Conservation (phyloP, 768 basidiomycete genomes). For the Filobasidium floriforme region DNA sequence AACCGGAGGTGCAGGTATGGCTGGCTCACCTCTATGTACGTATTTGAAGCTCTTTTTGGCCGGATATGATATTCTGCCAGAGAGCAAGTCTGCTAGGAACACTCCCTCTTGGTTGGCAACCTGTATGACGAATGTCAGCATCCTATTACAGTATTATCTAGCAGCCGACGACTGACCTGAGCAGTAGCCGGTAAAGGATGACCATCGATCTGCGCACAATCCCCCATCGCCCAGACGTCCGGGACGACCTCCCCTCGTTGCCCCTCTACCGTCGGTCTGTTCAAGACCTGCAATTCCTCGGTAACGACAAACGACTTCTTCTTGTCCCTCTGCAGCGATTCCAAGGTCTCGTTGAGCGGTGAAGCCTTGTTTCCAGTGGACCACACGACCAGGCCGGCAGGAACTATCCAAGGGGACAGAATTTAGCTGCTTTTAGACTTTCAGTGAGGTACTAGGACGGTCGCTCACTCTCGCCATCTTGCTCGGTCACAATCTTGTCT, state of each 20-base stretch:
- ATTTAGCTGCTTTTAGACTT: background rate
- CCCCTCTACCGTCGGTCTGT: slow-evolving; percentile 47
- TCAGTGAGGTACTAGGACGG: background rate
- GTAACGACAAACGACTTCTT: slow-evolving; percentile 51
- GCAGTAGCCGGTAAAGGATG: slow-evolving; percentile 67
- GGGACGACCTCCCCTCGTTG: slow-evolving; percentile 47
- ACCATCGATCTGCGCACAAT: slow-evolving; percentile 58
- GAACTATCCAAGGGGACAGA: slow-evolving; percentile 49
- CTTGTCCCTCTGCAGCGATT: slow-evolving; percentile 57
- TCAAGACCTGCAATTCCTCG: slow-evolving; percentile 58
- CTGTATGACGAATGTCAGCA: background rate
- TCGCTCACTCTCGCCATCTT: slow-evolving; percentile 57
- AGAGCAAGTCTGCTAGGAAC: slow-evolving; percentile 28
- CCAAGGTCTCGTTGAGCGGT: slow-evolving; percentile 61
- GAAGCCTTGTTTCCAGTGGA: slow-evolving; percentile 77
- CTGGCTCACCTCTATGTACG: slow-evolving; percentile 17
- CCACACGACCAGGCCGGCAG: slow-evolving; percentile 78
- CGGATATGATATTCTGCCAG: slow-evolving; percentile 19
- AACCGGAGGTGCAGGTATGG: background rate
- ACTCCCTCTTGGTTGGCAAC: slow-evolving; percentile 26
- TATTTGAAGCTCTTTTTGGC: slow-evolving; percentile 10
- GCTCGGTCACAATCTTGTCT: slow-evolving; percentile 25
- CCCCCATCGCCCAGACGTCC: slow-evolving; percentile 76
- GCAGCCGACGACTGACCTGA: slow-evolving; percentile 50
- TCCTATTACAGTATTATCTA: background rate